Conservation (phyloP, 192 early-diverging fungal species). For the Rhizoclosmatium globosum region DNA sequence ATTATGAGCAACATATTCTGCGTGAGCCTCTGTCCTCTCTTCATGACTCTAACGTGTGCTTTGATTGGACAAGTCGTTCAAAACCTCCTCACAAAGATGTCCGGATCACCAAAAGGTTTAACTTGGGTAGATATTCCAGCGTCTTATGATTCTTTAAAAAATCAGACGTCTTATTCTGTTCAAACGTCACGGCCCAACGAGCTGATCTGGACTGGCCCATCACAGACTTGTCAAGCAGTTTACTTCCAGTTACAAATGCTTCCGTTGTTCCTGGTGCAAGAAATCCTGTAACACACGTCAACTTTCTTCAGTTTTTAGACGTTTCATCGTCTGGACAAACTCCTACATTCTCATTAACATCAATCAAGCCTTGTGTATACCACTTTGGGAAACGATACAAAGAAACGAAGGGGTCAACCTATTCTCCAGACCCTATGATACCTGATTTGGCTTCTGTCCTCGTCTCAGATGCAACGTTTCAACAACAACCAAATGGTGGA, state of each 20-base stretch:
- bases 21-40: constrained; percentile 7
- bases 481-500: constrained; percentile 12
- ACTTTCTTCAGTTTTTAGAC: constrained; percentile 22
- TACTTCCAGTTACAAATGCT: background rate
- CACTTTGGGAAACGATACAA: constrained; percentile 19
- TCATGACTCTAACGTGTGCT: background rate
- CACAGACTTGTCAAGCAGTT: constrained; percentile 2
- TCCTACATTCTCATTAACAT: background rate
- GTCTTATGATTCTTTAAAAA: background rate
- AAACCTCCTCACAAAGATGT: constrained; percentile 1
- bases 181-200: background rate
- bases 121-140: background rate
- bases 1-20: constrained; percentile 2
- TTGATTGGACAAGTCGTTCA: constrained; percentile 18
- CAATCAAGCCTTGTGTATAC: constrained; percentile 26
- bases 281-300: constrained; percentile 11
- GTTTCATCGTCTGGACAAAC: background rate
- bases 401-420: background rate
- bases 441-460: background rate
- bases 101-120: constrained; percentile 16
- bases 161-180: constrained; percentile 27
- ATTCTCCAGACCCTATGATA: background rate
- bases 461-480: constrained; percentile 12
- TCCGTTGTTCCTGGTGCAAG: background rate
- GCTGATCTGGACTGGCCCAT: constrained; percentile 12